These are phyloP conservation scores for Aspergillus leporis DNA, from an alignment of 495 filamentous ascomycete species.

Conservation along the genomic window DNA sequence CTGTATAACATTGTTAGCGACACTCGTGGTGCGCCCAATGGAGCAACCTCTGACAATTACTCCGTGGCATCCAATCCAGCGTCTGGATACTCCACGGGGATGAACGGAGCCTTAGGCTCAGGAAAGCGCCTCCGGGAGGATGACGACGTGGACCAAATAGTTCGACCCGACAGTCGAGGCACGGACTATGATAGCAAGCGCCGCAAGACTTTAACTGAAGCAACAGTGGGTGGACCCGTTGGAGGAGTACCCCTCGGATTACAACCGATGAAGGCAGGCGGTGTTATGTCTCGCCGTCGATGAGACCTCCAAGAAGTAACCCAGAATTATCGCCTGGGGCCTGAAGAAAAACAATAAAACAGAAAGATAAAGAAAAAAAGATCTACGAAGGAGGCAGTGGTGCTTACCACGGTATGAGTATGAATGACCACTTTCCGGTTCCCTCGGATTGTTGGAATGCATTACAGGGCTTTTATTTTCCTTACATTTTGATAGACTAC, in stretches of 20 bases:
- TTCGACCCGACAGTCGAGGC: slow-evolving; percentile 66
- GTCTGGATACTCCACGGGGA: slow-evolving; percentile 52
- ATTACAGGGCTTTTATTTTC: slow-evolving; percentile 19
- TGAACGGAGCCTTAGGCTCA: slow-evolving; percentile 67
- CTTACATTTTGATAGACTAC: slow-evolving; percentile 30
- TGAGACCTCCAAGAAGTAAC: slow-evolving; percentile 20
- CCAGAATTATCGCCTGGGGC: not conserved
- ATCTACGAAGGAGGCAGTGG: not conserved
- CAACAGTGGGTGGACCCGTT: slow-evolving; percentile 48
- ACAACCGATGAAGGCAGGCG: slow-evolving; percentile 47
- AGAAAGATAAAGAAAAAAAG: slow-evolving; percentile 2
- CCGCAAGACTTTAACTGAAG: slow-evolving; percentile 74
- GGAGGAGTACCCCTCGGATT: slow-evolving; percentile 39
- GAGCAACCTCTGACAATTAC: slow-evolving; percentile 67
- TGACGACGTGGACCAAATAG: slow-evolving; percentile 71
- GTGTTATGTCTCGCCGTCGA: slow-evolving; percentile 40
- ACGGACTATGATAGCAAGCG: slow-evolving; percentile 75
- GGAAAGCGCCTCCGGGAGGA: slow-evolving; percentile 81
- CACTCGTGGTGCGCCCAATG: slow-evolving; percentile 71
- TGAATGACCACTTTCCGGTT: not conserved
- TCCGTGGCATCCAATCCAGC: slow-evolving; percentile 57
- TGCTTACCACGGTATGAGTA: not conserved
- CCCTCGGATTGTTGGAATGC: slow-evolving; percentile 10
- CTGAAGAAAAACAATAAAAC: not conserved
- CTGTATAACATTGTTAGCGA: slow-evolving; percentile 91